A percentile compares a stretch with the other conserved stretches of the same genome.
Conservation (phyloP, 1,139 yeast genomes). For the Arxiozyma slooffiae region DNA sequence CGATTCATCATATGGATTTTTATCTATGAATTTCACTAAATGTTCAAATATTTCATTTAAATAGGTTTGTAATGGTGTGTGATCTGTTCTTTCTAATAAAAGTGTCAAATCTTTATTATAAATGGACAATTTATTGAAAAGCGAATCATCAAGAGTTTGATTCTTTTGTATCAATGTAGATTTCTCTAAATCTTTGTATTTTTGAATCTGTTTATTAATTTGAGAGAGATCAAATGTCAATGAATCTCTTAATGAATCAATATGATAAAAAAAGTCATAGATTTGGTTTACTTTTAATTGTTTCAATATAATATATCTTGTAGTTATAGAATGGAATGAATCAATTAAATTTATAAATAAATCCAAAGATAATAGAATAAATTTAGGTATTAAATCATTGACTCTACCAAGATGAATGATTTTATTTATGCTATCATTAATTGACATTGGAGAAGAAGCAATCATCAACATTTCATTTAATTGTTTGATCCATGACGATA, state of each 20-base stretch:
- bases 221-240: not conserved
- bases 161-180: conserved; percentile 2
- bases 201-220: conserved; percentile 23
- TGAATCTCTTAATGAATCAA: not conserved
- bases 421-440: not conserved
- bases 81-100: conserved; percentile 14
- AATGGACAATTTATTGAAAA: not conserved
- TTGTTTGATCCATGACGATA: not conserved
- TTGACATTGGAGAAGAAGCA: not conserved
- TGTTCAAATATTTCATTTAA: conserved; percentile 17
- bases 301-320: conserved; percentile 14
- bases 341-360: conserved; percentile 8
- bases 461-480: not conserved
- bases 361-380: not conserved
- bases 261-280: not conserved
- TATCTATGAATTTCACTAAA: conserved; percentile 15
- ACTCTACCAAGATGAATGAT: conserved; percentile 1
- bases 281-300: conserved; percentile 8
- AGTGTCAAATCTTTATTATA: conserved; percentile 5
- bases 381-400: not conserved
- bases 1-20: conserved; percentile 28
- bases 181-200: conserved; percentile 10
- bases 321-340: conserved; percentile 14
- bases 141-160: not conserved
- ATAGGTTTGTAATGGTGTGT: conserved; percentile 21